A percentile compares a stretch with the other conserved stretches of the same genome.
Conservation (phyloP, 2,329 filamentous ascomycete genomes). For the Verticillium longisporum region DNA sequence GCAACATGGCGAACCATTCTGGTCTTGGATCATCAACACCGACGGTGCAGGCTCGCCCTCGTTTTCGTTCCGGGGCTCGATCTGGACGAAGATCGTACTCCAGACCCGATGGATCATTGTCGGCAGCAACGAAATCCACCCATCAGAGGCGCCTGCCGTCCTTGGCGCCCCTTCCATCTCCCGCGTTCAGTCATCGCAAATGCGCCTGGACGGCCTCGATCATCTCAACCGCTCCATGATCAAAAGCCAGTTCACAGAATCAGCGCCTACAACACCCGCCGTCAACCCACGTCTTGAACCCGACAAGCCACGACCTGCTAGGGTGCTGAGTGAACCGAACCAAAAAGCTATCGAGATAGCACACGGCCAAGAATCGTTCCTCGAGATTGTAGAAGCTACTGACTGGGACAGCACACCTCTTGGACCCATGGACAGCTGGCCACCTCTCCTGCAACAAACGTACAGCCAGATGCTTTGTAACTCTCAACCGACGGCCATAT, state of each 20-base stretch:
- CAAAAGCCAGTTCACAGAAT: neutral
- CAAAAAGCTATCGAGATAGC: constrained; percentile 26
- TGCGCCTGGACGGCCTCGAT: neutral
- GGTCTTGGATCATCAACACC: constrained; percentile 29
- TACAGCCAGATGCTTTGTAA: constrained; percentile 37
- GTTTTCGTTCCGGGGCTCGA: constrained; percentile 21
- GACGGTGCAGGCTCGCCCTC: constrained; percentile 14
- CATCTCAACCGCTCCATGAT: neutral
- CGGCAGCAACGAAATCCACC: constrained; percentile 27
- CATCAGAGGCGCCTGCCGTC: neutral
- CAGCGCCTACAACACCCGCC: neutral
- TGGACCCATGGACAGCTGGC: constrained; percentile 39
- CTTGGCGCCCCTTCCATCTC: neutral
- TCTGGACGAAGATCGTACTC: constrained; percentile 29
- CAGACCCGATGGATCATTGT: constrained; percentile 28
- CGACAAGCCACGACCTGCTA: constrained; percentile 11
- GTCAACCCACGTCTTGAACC: neutral
- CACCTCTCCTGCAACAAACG: constrained; percentile 36
- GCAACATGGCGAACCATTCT: constrained; percentile 24
- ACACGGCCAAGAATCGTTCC: constrained; percentile 28
- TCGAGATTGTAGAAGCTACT: constrained; percentile 30
- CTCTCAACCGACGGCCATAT: constrained; percentile 48
- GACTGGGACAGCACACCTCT: constrained; percentile 41
- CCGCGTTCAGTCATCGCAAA: constrained; percentile 1
- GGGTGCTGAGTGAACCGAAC: constrained; percentile 16